Conservation (phyloP, 352 stramenopile species). For the Blastocystis sp. region DNA sequence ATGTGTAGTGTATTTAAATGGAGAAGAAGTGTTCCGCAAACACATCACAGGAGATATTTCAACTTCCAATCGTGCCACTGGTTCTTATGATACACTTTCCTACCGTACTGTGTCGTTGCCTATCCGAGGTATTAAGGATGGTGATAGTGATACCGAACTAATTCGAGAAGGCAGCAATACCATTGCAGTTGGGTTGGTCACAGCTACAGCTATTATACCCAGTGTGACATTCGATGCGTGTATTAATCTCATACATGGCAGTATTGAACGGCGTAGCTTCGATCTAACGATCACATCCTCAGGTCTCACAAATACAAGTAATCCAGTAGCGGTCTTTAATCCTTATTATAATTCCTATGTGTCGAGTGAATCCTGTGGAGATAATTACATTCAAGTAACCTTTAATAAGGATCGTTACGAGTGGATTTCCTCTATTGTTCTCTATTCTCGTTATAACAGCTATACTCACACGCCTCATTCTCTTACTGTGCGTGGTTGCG, state of each 20-base stretch:
- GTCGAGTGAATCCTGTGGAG: neutral
- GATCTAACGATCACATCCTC: neutral
- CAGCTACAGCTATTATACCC: neutral
- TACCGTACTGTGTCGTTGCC: constrained; percentile 2
- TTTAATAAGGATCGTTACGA: neutral
- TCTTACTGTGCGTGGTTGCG: neutral
- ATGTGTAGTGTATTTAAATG: constrained; percentile 31
- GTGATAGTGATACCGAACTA: neutral
- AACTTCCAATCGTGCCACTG: neutral
- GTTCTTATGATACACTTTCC: neutral
- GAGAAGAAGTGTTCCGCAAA: constrained; percentile 49
- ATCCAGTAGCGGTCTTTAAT: neutral
- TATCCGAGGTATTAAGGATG: neutral
- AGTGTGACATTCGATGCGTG: neutral
- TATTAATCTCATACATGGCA: neutral
- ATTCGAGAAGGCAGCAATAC: neutral
- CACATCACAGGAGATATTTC: neutral
- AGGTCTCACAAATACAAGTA: neutral
- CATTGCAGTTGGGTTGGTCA: constrained; percentile 3
- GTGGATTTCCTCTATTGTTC: neutral
- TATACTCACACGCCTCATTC: neutral
- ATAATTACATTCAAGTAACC: neutral
- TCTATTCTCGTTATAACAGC: neutral
- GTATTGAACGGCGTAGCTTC: neutral
- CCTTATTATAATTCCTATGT: neutral